Evolutionary conservation across 164 flowering plant genomes (phyloP), one percentile per base, ranked within the genome.

Genomic region (Tinospora cordifolia): DNA sequence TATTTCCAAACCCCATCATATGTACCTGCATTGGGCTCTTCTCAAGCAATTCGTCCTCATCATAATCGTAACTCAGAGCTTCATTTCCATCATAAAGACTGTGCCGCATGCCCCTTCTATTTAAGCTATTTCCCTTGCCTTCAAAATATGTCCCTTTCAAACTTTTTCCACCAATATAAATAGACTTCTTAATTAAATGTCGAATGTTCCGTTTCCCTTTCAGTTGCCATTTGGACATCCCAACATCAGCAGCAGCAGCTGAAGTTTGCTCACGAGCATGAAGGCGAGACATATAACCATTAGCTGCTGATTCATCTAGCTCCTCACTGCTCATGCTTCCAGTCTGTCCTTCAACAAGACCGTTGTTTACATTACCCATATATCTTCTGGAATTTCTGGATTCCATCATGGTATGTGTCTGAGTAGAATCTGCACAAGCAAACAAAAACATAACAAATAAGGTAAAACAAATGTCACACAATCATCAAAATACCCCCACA

Each of bases 201-300:
- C 96, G 90, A 65, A 75, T 80, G 66, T 95, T 92, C 72, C 98
- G 83, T 76, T 91, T 95, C 72, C 99, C 92, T 81, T 90, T 95
- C 68, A 83, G 71, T 67, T 87, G 89, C 98, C 99, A 94, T 75
- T 88, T 87, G 67, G 98, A 95, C 34, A 87, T 88, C 34, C 83
- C 87, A 57, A 65, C 78, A 79, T 79, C 77, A 70, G 79, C 73
- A 69, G 84, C 74, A 57, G 57, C 76, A 75, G 65, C 69, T 63
- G 74, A 65, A 69, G 44, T 74, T 27, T 76, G 86, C 22, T 81
- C 84, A 51, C 76, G 76, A 41, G 75, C 63, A 76, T 73, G 81
- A 77, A 74, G 79, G 68, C 76, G 80, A 75, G 90, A 71, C 58
- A 76, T 67, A 47, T 83, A 82, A 78, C 84, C 81, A 21, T 75